These are phyloP conservation scores for Penicillium griseofulvum DNA, from an alignment of 2,329 filamentous ascomycete genomes.

Conservation along the genomic window DNA sequence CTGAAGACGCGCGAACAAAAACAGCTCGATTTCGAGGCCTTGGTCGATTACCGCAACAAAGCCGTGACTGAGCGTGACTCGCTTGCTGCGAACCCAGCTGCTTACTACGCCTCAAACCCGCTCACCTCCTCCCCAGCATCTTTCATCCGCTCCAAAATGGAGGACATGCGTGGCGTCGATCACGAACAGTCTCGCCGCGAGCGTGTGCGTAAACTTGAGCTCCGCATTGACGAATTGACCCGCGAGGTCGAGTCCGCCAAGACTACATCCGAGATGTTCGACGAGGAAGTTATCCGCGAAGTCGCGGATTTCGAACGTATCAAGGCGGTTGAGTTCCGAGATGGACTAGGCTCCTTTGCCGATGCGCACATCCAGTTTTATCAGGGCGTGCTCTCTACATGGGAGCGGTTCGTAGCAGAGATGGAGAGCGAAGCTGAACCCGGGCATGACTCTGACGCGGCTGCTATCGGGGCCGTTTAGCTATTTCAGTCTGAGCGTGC, in stretches of 20 bases:
- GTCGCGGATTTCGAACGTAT: conserved; percentile 93
- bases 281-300: conserved; percentile 92
- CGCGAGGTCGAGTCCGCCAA: conserved; percentile 84
- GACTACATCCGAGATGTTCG: conserved; percentile 85
- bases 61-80: conserved; percentile 81
- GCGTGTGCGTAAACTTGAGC: conserved; percentile 81
- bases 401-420: conserved; percentile 85
- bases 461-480: conserved; percentile 20
- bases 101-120: conserved; percentile 55
- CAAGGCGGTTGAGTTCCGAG: conserved; percentile 88
- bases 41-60: conserved; percentile 94
- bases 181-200: conserved; percentile 89
- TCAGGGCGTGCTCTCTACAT: conserved; percentile 71
- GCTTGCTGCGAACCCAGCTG: conserved; percentile 63
- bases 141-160: conserved; percentile 90
- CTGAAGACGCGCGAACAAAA: conserved; percentile 95
- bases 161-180: conserved; percentile 94
- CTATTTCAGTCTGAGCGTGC: background rate
- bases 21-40: conserved; percentile 92
- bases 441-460: conserved; percentile 20
- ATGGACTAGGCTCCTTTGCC: conserved; percentile 77
- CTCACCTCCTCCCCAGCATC: conserved; percentile 68
- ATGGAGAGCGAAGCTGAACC: conserved; percentile 66
- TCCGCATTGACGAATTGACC: conserved; percentile 88
- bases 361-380: conserved; percentile 88